Evolutionary conservation across 371 early-diverging fungal genomes (phyloP), one percentile per base, ranked within the genome.

Genomic region (Chytridiales sp.): DNA sequence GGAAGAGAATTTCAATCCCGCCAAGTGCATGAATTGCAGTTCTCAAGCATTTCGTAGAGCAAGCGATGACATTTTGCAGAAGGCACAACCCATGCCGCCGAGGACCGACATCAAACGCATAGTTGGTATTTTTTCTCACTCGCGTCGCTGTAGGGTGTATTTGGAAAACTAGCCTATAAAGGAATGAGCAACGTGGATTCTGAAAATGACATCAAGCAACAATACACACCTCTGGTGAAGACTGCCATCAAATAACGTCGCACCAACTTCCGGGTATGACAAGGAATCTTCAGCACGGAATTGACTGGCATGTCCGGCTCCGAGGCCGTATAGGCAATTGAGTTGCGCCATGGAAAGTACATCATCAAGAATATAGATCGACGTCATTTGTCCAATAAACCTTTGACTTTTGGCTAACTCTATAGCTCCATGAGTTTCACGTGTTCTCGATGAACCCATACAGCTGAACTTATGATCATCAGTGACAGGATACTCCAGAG

Each of bases 1-100:
- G 81, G 30, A 77, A 66, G 24, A 80, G 46, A 34, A 82, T 68
- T 50, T 77, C 76, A 22, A 80, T 57, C 17, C 79, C 79, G 31
- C 83, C 83, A 34, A 82, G 55, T 11, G 76, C 78, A 48, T 75
- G 75, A 30, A 82, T 59, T 1, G 78, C 77, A 32, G 73, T 78
- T 26, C 69, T 66, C 26, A 82, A 51, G 47, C 74, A 76, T 35
- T 76, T 66, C 19, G 77, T 77, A 1, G 78, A 70, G 55, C 81
- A 74, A 21, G 74, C 62, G 27, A 72, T 64, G 22, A 72, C 69
- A 11, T 67, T 46, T 40, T 58, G 5, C 54, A 67, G 62, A 11
- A 61, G 43, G n/a, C 39, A 47, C 5, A 62, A 50, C 27, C 55
- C 62, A 29, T 32, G 8, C 9, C 59, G 49, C 21, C 58, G 61